Base-by-base conservation (phyloP, 441 rosid species). In the Biscutella laevigata region DNA sequence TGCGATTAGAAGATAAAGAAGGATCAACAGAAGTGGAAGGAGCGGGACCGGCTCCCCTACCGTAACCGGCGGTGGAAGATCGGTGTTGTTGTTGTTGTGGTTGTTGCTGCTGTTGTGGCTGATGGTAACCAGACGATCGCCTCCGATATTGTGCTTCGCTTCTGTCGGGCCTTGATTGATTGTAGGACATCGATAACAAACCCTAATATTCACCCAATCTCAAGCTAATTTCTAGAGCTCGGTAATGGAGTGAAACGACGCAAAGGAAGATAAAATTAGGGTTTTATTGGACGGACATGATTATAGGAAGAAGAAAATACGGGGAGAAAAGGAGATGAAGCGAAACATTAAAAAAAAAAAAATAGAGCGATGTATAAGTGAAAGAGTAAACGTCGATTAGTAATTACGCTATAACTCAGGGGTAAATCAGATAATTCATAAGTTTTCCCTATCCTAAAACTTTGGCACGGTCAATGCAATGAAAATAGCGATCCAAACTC, bases 161-260 rank as follows among this genome's bases (percentile, higher is more conserved):
- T 81, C 80, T 81, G 27, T 86, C 95, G 59, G 89, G 42, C 86
- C 95, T 71, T 48, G 95, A 49, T 82, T 86, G 99, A 80, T 89
- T 84, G 94, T 75, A 77, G 84, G 99, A 89, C 99, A 94, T 94
- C 82, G 47, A 77, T 81, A 61, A 80, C 57, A 24, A 64, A 44
- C 72, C 73, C 75, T 35, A 59, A 69, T 54, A 55, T 41, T 14
- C 28, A n/a, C 20, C 21, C 36, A 39, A 25, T 10, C 14, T 13
- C 51, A 61, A 57, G 61, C 45, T 66, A 53, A 47, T 62, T 67
- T n/a, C 59, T 56, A 50, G 41, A 57, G 53, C 65, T 57, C 25
- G 42, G 30, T 51, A 13, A 65, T 65, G 49, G 60, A 58, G 61
- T 59, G 66, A 53, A 59, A 38, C 67, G 57, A 81, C 55, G 74